Evolutionary conservation across 306 rosid genomes (phyloP).

Genomic region (Cercis canadensis): DNA sequence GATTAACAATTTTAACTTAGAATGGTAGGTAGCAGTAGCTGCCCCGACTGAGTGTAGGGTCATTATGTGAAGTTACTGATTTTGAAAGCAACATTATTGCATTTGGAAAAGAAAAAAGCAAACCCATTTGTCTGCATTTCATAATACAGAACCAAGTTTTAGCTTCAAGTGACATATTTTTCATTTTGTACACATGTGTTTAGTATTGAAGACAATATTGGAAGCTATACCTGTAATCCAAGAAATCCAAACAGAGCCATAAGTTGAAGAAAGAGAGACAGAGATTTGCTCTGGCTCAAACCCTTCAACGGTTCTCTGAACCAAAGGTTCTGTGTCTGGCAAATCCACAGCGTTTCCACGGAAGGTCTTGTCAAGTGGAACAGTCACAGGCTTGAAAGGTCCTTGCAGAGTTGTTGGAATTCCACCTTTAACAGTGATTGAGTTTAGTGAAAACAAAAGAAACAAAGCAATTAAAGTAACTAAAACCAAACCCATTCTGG

Average conservation of each 20-base stretch:
- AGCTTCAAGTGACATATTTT: background rate
- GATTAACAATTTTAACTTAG: too few relatives aligned
- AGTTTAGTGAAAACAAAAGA: slow-evolving; percentile 39
- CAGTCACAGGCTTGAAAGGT: slow-evolving; percentile 85
- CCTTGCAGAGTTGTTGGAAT: slow-evolving; percentile 77
- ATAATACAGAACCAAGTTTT: background rate
- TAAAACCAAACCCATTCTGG: slow-evolving; percentile 47
- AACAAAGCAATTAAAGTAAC: slow-evolving; percentile 1
- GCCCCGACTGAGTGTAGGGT: background rate
- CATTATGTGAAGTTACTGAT: background rate
- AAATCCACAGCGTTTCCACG: slow-evolving; percentile 77
- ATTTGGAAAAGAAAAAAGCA: background rate
- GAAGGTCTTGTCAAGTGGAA: slow-evolving; percentile 69
- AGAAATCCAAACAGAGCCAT: slow-evolving; percentile 78
- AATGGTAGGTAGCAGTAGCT: too few relatives aligned
- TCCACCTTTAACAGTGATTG: slow-evolving; percentile 38
- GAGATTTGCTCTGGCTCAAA: slow-evolving; percentile 85
- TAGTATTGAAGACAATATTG: background rate
- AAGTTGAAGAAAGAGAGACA: slow-evolving; percentile 67
- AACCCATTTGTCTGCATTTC: background rate
- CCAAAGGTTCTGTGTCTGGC: slow-evolving; percentile 70
- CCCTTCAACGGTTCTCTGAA: slow-evolving; percentile 59
- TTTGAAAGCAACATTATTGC: too few relatives aligned
- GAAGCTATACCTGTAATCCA: slow-evolving; percentile 79
- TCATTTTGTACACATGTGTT: too few relatives aligned